These are phyloP conservation scores for Trichophyton simii DNA, from an alignment of 2,329 filamentous ascomycete species.

Conservation along the genomic window DNA sequence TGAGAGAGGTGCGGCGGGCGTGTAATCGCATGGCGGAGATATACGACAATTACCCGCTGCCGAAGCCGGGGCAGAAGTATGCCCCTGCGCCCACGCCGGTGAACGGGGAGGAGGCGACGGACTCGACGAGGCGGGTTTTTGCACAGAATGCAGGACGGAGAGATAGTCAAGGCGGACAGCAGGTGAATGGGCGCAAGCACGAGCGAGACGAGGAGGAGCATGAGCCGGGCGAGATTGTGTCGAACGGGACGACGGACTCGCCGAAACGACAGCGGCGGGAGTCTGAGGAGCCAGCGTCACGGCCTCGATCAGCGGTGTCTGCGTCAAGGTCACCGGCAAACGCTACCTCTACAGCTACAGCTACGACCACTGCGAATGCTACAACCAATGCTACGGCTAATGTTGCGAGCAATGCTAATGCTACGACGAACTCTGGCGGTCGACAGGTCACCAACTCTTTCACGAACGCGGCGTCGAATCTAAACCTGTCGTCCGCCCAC, in stretches of 20 bases:
- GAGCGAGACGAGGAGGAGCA: slow-evolving; percentile 9
- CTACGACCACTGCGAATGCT: too few species aligned
- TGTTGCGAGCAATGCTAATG: too few species aligned
- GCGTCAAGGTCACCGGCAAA: neutral
- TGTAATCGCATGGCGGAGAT: slow-evolving; percentile 60
- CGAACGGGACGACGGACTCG: slow-evolving; percentile 15
- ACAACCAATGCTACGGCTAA: too few species aligned
- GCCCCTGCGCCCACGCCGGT: slow-evolving; percentile 26
- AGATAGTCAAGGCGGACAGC: slow-evolving; percentile 6
- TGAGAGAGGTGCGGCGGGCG: slow-evolving; percentile 57
- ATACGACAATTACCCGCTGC: slow-evolving; percentile 34
- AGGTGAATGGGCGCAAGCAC: slow-evolving; percentile 13
- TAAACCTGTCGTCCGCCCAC: neutral
- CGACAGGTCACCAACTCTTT: slow-evolving; percentile 4
- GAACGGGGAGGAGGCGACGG: slow-evolving; percentile 21
- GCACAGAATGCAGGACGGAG: neutral
- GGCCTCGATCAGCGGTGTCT: neutral
- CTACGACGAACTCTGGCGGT: too few species aligned
- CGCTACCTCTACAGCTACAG: neutral
- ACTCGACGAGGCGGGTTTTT: slow-evolving; percentile 23
- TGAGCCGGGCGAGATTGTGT: neutral
- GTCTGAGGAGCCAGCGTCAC: neutral
- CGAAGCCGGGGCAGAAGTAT: slow-evolving; percentile 34
- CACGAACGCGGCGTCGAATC: slow-evolving; percentile 2
- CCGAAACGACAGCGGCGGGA: slow-evolving; percentile 26